Evolutionary conservation across 768 basidiomycete species (phyloP), one percentile per base, ranked within the genome.

Genomic region (Hemileccinum rubropunctum): DNA sequence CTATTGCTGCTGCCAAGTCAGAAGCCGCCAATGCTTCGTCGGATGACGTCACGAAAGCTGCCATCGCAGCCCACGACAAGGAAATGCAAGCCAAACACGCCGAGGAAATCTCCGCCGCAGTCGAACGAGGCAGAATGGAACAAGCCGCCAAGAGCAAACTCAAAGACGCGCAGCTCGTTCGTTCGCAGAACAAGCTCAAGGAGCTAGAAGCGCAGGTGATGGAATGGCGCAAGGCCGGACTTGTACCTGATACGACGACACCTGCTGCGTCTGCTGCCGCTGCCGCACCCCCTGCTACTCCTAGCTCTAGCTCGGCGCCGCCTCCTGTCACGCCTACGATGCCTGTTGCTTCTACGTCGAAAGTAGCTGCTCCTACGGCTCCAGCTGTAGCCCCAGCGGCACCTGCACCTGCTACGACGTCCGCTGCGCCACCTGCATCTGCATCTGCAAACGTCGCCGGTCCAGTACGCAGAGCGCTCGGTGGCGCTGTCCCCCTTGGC

Each of bases 81-180:
- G 70, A 75, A 20, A 51, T 76, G 4, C 70, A 78, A 61, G 67
- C 71, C 11, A 72, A 70, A 35, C 80, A 80, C 20, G 70, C 73
- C 6, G 73, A 79, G 20, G 85, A 86, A 45, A 78, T 88, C 30
- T 74, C 74, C 3, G 72, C 78, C 6, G 88, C 88, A 1, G 74
- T 85, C 7, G 88, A 91, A 43, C 72, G 79, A 3, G 88, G 88
- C 3, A 74, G 88, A 41, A 72, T 78, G 71, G 88, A 91, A 54
- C 73, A 77, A 44, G 71, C 59, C 1, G 72, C 80, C 20, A 86
- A 85, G 69, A 63, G 69, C 30, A 87, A 84, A 63, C 56, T 91
- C 37, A 90, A 89, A 68, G 88, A 91, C 56, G 70, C 72, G 2
- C 86, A 86, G 56, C 70, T 90, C n/a, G 73, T 82, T 27, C 78